Conservation (phyloP, 306 rosid genomes). For the Fragaria iinumae region DNA sequence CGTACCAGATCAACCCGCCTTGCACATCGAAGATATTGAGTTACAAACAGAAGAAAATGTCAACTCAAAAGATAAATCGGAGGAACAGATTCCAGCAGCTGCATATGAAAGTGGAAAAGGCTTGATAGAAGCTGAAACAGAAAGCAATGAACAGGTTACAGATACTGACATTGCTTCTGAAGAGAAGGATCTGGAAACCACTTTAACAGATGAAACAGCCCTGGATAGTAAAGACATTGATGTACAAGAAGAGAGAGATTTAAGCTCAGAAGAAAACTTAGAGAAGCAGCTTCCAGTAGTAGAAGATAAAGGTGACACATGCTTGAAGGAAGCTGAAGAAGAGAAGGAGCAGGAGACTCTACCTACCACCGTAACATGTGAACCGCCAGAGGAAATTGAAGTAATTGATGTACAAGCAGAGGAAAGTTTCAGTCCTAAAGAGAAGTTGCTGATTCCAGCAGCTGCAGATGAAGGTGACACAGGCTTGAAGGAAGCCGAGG, state of each 20-base stretch:
- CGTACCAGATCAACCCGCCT: neutral
- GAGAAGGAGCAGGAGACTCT: neutral
- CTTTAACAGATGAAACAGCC: neutral
- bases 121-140: constrained; percentile 21
- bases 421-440: constrained; percentile 4
- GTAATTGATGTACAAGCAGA: neutral
- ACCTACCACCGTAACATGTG: neutral
- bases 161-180: neutral
- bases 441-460: constrained; percentile 8
- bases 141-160: neutral
- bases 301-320: neutral
- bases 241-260: constrained; percentile 9
- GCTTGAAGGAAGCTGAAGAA: constrained; percentile 5
- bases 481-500: constrained; percentile 18
- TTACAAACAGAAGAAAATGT: constrained; percentile 2
- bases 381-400: neutral
- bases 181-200: constrained; percentile 7
- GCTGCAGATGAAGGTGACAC: constrained; percentile 16
- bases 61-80: constrained; percentile 5
- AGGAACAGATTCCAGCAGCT: constrained; percentile 1
- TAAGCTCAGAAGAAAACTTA: neutral
- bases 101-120: constrained; percentile 6
- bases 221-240: neutral
- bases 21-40: neutral
- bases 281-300: constrained; percentile 1